Evolutionary conservation across 2,329 filamentous ascomycete genomes (phyloP).

Genomic region (Claviceps pusilla): DNA sequence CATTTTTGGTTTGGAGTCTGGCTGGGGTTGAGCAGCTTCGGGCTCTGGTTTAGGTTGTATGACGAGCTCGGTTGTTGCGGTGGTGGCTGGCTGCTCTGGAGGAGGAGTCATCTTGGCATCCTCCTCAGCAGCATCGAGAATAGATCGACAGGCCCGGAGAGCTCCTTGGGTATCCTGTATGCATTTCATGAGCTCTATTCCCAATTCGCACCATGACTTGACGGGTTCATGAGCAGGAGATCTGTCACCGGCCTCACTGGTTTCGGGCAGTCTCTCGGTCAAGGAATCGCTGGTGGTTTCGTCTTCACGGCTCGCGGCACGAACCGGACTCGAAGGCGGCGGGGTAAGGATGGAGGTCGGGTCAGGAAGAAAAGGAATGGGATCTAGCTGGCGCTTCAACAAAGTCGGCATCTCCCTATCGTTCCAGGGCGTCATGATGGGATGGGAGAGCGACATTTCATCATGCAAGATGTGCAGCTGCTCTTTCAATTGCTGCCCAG

Average conservation of each 20-base stretch:
- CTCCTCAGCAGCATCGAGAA: conserved; percentile 11
- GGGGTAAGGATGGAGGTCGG: conserved; percentile 26
- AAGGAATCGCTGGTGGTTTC: background rate
- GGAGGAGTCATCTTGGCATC: conserved; percentile 6
- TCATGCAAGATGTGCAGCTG: conserved; percentile 40
- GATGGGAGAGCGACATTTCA: conserved; percentile 42
- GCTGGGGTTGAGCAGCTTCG: background rate
- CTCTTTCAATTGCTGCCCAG: conserved; percentile 45
- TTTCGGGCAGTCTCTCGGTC: background rate
- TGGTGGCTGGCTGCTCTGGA: conserved; percentile 3
- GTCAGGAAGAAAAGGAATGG: conserved; percentile 46
- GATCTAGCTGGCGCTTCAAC: conserved; percentile 42
- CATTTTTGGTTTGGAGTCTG: background rate
- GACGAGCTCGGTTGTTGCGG: background rate
- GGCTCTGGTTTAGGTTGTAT: background rate
- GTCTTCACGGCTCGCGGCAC: background rate
- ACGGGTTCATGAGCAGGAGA: conserved; percentile 5
- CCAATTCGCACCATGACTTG: conserved; percentile 20
- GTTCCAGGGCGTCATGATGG: conserved; percentile 42
- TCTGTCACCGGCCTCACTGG: background rate
- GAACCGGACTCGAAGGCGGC: conserved; percentile 10
- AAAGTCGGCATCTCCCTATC: conserved; percentile 34
- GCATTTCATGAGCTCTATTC: conserved; percentile 19
- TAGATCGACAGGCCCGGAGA: conserved; percentile 16
- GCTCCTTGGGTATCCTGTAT: conserved; percentile 15